phyloP scores from a whole-genome alignment of 2,329 filamentous ascomycete genomes.

The Neofusicoccum sp. region DNA sequence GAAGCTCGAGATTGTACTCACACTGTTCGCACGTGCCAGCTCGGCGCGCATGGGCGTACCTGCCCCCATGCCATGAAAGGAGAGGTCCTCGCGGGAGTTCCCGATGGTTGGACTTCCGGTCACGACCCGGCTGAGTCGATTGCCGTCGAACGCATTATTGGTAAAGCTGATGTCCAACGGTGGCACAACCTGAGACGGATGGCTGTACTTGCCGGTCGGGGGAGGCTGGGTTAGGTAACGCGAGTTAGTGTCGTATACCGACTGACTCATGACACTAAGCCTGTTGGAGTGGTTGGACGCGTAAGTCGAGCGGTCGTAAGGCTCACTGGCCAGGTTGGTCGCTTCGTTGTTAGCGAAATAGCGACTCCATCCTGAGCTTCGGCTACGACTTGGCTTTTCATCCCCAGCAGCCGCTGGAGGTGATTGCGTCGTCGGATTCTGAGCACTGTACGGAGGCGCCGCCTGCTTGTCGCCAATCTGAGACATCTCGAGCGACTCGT shows the following conservation, averaged over 20 bases:
- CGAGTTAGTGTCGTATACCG: constrained; percentile 59
- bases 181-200: constrained; percentile 70
- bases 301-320: constrained; percentile 53
- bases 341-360: constrained; percentile 76
- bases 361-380: constrained; percentile 74
- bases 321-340: constrained; percentile 58
- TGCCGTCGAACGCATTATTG: constrained; percentile 53
- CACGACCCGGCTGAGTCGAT: constrained; percentile 66
- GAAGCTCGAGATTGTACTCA: constrained; percentile 35
- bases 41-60: constrained; percentile 40
- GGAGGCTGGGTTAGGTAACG: constrained; percentile 55
- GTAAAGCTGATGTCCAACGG: constrained; percentile 62
- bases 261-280: constrained; percentile 42
- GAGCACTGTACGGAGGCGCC: constrained; percentile 27
- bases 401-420: constrained; percentile 26
- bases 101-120: constrained; percentile 71
- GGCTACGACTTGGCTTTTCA: constrained; percentile 30
- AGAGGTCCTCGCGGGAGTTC: constrained; percentile 53
- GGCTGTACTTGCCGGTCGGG: background rate
- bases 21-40: constrained; percentile 39
- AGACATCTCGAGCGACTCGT: constrained; percentile 48
- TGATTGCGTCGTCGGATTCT: constrained; percentile 32
- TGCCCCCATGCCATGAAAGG: constrained; percentile 28
- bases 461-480: constrained; percentile 44
- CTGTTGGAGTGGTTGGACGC: constrained; percentile 34